Conservation (phyloP, 371 early-diverging fungal genomes). For the Entomophthora muscae region DNA sequence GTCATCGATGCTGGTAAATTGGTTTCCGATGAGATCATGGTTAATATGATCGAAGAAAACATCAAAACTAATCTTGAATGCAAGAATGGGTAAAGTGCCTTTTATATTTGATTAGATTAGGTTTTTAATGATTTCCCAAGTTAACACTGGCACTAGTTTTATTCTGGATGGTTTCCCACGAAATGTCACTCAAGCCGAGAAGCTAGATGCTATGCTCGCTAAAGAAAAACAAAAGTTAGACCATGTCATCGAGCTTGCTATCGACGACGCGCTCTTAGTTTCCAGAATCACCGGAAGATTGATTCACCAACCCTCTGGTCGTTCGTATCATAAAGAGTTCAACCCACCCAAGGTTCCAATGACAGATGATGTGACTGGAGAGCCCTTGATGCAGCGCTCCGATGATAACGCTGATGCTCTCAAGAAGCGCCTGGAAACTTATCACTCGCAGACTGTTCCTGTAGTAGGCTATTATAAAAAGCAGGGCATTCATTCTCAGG, state of each 20-base stretch:
- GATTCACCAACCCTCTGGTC: slow-evolving; percentile 87
- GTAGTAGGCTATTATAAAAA: slow-evolving; percentile 93
- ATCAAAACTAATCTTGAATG: slow-evolving; percentile 79
- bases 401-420: slow-evolving; percentile 95
- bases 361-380: slow-evolving; percentile 93
- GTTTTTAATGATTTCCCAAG: too few relatives aligned
- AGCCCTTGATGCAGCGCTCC: slow-evolving; percentile 88
- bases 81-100: slow-evolving; percentile 73
- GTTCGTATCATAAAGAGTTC: slow-evolving; percentile 93
- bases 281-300: slow-evolving; percentile 90
- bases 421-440: slow-evolving; percentile 80
- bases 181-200: slow-evolving; percentile 95
- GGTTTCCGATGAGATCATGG: slow-evolving; percentile 96
- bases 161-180: slow-evolving; percentile 99
- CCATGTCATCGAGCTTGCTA: slow-evolving; percentile 80
- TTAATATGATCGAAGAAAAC: slow-evolving; percentile 90
- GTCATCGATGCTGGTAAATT: slow-evolving; percentile 96
- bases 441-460: slow-evolving; percentile 92
- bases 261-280: slow-evolving; percentile 86
- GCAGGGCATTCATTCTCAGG: slow-evolving; percentile 74
- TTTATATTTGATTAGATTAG: too few relatives aligned
- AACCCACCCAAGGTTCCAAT: slow-evolving; percentile 83
- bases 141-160: slow-evolving; percentile 62
- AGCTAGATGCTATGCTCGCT: slow-evolving; percentile 90
- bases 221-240: slow-evolving; percentile 62